phyloP scores from a whole-genome alignment of 352 stramenopile species.

The Phytophthora foliorum region DNA sequence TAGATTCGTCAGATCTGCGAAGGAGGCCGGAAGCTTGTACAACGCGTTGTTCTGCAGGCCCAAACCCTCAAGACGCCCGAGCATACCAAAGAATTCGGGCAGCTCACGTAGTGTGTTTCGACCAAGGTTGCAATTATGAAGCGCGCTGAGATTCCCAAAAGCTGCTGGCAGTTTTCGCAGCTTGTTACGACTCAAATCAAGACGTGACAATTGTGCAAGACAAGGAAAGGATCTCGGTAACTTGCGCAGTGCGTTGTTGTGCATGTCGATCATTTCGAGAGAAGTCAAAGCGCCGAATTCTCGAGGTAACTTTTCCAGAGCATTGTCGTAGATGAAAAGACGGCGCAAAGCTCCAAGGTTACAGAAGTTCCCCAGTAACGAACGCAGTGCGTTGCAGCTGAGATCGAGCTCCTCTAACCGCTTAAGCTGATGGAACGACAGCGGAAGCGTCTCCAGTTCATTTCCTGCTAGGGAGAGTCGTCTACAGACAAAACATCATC shows the following conservation, averaged over 20 bases:
- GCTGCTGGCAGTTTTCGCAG: slow-evolving; percentile 50
- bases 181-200: slow-evolving; percentile 59
- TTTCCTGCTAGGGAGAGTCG: slow-evolving; percentile 61
- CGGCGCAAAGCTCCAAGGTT: slow-evolving; percentile 46
- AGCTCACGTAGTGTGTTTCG: slow-evolving; percentile 53
- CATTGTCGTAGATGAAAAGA: slow-evolving; percentile 53
- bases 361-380: slow-evolving; percentile 65
- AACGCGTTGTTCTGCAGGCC: slow-evolving; percentile 51
- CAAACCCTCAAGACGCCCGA: slow-evolving; percentile 40
- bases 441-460: slow-evolving; percentile 58
- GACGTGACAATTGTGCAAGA: slow-evolving; percentile 35
- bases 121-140: slow-evolving; percentile 53
- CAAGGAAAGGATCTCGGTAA: slow-evolving; percentile 64
- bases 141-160: slow-evolving; percentile 54
- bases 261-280: slow-evolving; percentile 53
- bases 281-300: slow-evolving; percentile 53
- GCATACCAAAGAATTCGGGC: slow-evolving; percentile 48
- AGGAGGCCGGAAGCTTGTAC: slow-evolving; percentile 51
- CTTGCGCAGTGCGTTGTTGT: slow-evolving; percentile 49
- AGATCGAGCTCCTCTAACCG: slow-evolving; percentile 50
- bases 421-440: slow-evolving; percentile 62
- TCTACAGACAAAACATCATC: slow-evolving; percentile 26
- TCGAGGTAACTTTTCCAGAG: slow-evolving; percentile 37
- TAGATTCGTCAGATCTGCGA: slow-evolving; percentile 45
- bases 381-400: slow-evolving; percentile 54